Conservation (phyloP, 108 stramenopile genomes). For the Hondaea fermentalgiana region DNA sequence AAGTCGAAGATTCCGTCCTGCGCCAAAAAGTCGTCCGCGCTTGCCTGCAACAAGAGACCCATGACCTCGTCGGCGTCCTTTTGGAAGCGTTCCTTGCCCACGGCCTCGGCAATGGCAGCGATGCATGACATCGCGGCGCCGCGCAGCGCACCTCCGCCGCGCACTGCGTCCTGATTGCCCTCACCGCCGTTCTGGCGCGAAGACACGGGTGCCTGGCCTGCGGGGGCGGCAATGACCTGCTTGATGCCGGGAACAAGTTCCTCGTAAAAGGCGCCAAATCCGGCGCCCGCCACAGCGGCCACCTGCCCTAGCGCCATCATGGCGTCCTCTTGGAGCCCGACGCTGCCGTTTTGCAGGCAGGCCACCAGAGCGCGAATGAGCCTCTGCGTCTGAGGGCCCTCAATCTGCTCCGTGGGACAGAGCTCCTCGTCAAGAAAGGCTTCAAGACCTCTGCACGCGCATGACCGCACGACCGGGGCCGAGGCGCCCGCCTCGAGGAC, state of each 20-base stretch:
- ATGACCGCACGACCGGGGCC: background rate
- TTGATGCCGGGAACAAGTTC: constrained; percentile 14
- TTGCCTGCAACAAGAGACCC: background rate
- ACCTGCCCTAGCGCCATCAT: background rate
- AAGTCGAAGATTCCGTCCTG: constrained; percentile 11
- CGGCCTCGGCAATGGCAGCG: background rate
- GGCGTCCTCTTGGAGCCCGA: constrained; percentile 5
- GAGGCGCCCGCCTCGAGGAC: background rate
- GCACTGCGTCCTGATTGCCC: background rate
- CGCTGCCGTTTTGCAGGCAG: background rate
- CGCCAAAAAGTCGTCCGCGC: background rate
- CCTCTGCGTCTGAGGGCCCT: background rate
- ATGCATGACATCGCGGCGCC: constrained; percentile 7
- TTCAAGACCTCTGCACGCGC: background rate
- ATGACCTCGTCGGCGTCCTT: constrained; percentile 16
- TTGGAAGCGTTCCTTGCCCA: constrained; percentile 1
- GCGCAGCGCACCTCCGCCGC: background rate
- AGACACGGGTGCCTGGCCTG: background rate
- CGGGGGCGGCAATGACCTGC: background rate
- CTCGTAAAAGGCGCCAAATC: background rate
- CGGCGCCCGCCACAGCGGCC: background rate
- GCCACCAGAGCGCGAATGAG: background rate
- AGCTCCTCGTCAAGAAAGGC: constrained; percentile 1
- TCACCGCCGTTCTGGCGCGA: background rate
- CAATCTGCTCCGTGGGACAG: background rate